Evolutionary conservation across 768 basidiomycete genomes (phyloP).

Genomic region (Psilocybe tampanensis): DNA sequence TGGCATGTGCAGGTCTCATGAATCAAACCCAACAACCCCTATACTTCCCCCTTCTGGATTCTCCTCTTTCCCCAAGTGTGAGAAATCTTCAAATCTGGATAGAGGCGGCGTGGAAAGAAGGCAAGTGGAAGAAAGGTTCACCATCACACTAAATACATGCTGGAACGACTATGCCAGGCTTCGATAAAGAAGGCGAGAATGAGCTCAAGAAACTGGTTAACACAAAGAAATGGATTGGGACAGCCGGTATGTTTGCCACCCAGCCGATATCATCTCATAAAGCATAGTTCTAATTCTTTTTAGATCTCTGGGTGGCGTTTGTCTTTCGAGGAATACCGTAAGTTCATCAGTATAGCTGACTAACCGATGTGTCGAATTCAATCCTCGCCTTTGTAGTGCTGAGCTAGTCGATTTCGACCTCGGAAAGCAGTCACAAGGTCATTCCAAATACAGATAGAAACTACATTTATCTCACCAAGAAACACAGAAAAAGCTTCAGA

Average conservation of each 20-base stretch:
- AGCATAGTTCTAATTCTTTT: neutral
- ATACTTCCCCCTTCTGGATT: conserved; percentile 63
- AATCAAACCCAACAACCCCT: conserved; percentile 60
- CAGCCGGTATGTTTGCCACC: conserved; percentile 54
- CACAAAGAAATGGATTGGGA: conserved; percentile 80
- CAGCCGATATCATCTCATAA: conserved; percentile 5
- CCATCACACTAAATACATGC: conserved; percentile 11
- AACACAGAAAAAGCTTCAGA: conserved; percentile 37
- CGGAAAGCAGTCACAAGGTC: conserved; percentile 45
- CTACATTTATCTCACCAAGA: neutral
- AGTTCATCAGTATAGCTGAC: conserved; percentile 27
- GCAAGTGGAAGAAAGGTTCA: conserved; percentile 31
- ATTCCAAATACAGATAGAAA: neutral
- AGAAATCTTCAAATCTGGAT: conserved; percentile 78
- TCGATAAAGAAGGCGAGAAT: conserved; percentile 67
- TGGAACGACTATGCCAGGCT: conserved; percentile 44
- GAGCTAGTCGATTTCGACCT: conserved; percentile 69
- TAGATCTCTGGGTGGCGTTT: conserved; percentile 82
- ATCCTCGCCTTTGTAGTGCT: conserved; percentile 38
- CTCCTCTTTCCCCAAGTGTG: conserved; percentile 65
- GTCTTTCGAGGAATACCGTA: conserved; percentile 82
- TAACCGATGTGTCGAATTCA: neutral
- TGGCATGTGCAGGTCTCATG: conserved; percentile 75
- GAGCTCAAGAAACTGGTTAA: conserved; percentile 58
- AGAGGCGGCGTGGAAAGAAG: conserved; percentile 78